Conservation (phyloP, 192 early-diverging fungal species). For the Allomyces macrogynus region DNA sequence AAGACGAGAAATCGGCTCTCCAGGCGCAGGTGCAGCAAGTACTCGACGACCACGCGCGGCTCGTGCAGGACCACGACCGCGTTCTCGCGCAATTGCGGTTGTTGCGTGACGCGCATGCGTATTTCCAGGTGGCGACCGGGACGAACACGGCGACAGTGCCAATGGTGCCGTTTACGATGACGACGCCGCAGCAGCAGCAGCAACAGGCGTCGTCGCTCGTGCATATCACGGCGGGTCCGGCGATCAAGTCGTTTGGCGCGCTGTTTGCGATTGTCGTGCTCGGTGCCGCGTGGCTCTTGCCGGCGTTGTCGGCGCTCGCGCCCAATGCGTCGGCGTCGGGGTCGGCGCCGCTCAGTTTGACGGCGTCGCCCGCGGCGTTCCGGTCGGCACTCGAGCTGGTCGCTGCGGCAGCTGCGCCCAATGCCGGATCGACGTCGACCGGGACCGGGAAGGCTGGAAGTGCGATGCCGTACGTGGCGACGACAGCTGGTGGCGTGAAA, state of each 20-base stretch:
- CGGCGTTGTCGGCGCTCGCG: background rate
- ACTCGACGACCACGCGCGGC: background rate
- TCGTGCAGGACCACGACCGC: background rate
- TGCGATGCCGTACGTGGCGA: too few relatives aligned
- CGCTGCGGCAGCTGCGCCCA: too few relatives aligned
- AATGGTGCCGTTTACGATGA: background rate
- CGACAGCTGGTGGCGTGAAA: too few relatives aligned
- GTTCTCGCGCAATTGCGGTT: background rate
- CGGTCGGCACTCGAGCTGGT: too few relatives aligned
- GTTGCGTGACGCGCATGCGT: background rate
- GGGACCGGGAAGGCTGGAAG: too few relatives aligned
- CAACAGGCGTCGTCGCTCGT: too few relatives aligned
- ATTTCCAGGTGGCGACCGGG: background rate
- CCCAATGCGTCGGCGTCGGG: too few relatives aligned
- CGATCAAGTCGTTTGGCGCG: conserved; percentile 1
- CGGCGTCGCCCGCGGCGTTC: too few relatives aligned
- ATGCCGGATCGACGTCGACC: too few relatives aligned
- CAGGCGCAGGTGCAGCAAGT: background rate
- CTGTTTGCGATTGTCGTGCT: background rate
- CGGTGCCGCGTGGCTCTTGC: background rate
- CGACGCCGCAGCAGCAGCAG: too few relatives aligned
- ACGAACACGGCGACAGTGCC: background rate
- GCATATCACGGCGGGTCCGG: background rate
- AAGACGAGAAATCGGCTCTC: background rate
- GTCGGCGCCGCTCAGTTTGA: too few relatives aligned